Base-by-base conservation (phyloP, 2,329 filamentous ascomycete species). In the Claviceps pazoutovae region DNA sequence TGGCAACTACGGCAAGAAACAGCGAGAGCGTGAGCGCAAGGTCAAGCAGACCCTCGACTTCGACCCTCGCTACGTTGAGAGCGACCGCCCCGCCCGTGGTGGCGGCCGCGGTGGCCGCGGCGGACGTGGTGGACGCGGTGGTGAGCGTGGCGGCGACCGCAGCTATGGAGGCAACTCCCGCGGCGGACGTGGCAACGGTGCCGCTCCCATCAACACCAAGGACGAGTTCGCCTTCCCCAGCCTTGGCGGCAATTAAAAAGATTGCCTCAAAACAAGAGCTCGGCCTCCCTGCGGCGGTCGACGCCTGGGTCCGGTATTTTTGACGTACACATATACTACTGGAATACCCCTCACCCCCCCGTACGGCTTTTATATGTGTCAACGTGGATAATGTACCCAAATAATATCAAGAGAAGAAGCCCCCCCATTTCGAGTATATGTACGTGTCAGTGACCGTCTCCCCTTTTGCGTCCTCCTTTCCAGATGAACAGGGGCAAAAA, bases 41-140 rank as follows among this genome's bases (percentile, higher is more conserved):
- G 80, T 86, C 74, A 96, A 96, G 84, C 81, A 87, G 71, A 71
- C 86, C 67, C 69, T 97, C 63, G 88, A 95, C 65, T 87, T 96
- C 59, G 90, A 95, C 71, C 82, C 89, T 74, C 80, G 86, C 66
- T 88, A 79, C 68, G 77, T 87, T 61, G 86, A 91, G 74, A 76
- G 79, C 54, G 76, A 82, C 61, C 79, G 81, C 57, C 63, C 70
- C 30, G 30, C 30, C 58, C 70, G 75, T 54, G 70, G 72, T 57
- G 73, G 74, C 59, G 75, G 79, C 59, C 70, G 76, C 59, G 71
- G 75, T 51, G 73, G 71, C 55, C 66, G 71, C 47, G 71, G 75
- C 53, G 73, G 73, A 55, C 74, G 76, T 58, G 76, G 78, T 56
- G 76, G 72, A 50, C 69, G 75, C 63, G 72, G 71, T 58, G 73